phyloP scores from a whole-genome alignment of 306 rosid genomes.

The Cicer yamashitae region DNA sequence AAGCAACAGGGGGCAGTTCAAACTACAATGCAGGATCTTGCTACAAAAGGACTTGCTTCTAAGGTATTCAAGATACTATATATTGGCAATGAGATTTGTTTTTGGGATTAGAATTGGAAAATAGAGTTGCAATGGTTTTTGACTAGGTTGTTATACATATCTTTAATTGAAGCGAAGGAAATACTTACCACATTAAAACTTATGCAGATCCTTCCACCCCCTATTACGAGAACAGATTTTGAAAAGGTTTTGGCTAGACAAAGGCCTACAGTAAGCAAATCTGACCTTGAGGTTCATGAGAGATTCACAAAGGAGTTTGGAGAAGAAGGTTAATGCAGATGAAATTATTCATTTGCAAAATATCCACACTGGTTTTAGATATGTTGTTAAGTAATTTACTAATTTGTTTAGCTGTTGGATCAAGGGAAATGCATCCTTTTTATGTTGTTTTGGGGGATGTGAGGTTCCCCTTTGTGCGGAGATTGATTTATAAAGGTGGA shows the following conservation, averaged over 20 bases:
- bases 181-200: slow-evolving; percentile 42
- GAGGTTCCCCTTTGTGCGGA: slow-evolving; percentile 52
- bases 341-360: slow-evolving; percentile 46
- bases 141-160: background rate
- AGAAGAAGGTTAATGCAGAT: slow-evolving; percentile 86
- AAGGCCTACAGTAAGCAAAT: slow-evolving; percentile 96
- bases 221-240: slow-evolving; percentile 83
- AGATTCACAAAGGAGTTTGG: slow-evolving; percentile 96
- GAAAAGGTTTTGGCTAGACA: slow-evolving; percentile 96
- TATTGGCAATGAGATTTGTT: slow-evolving; percentile 4
- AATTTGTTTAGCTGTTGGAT: slow-evolving; percentile 54
- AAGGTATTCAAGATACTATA: slow-evolving; percentile 59
- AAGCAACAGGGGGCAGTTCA: slow-evolving; percentile 81
- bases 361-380: slow-evolving; percentile 46
- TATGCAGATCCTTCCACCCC: slow-evolving; percentile 95
- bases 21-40: slow-evolving; percentile 85
- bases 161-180: slow-evolving; percentile 10
- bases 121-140: slow-evolving; percentile 1
- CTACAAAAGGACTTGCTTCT: slow-evolving; percentile 79
- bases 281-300: slow-evolving; percentile 90
- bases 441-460: slow-evolving; percentile 54
- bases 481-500: slow-evolving; percentile 51
- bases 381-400: slow-evolving; percentile 49
- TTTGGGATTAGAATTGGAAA: slow-evolving; percentile 6
- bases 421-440: slow-evolving; percentile 48